Base-by-base conservation (phyloP, 176 grass and related monocot species). In the Luzula sylvatica region DNA sequence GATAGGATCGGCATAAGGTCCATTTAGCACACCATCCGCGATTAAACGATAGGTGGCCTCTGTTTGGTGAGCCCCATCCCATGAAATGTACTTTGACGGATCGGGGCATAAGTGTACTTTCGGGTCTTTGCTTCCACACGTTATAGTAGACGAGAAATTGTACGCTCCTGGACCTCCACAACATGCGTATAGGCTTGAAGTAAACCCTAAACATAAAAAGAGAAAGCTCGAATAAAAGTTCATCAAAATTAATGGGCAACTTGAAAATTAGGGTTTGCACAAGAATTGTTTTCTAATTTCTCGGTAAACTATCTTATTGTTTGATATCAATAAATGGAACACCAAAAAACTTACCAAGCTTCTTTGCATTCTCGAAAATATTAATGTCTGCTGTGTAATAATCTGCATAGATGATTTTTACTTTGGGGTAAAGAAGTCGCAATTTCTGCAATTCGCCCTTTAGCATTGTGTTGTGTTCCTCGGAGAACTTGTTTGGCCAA, bases 321-420 rank as follows among this genome's bases (percentile, higher is more conserved):
- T n/a, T n/a, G n/a, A n/a, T 21, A 55, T 11, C 4, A 20, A 4
- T 8, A 5, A 22, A 3, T 13, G 18, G 14, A 9, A 38, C 6
- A n/a, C n/a, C n/a, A n/a, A n/a, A n/a, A n/a, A n/a, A n/a, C 8
- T 16, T 63, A 88, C 89, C 83, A 28, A 68, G 67, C 9, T 58
- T 19, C 6, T 8, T 41, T 3, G 83, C 72, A 55, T 8, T 11
- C 19, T 32, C 22, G 61, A 75, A 88, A 42, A 88, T 73, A 57
- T 40, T 70, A 35, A 24, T 18, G 11, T 22, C 11, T 42, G 39
- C 68, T 44, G 3, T 18, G 80, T 73, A 73, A 69, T 69, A 73
- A 52, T 83, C 50, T 15, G 67, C 50, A 23, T 69, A 78, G 38
- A 20, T 13, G 42, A 83, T 8, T 24, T 55, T 11, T 26, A 73